phyloP scores from a whole-genome alignment of 768 basidiomycete genomes.

The Lactifluus pinguis region DNA sequence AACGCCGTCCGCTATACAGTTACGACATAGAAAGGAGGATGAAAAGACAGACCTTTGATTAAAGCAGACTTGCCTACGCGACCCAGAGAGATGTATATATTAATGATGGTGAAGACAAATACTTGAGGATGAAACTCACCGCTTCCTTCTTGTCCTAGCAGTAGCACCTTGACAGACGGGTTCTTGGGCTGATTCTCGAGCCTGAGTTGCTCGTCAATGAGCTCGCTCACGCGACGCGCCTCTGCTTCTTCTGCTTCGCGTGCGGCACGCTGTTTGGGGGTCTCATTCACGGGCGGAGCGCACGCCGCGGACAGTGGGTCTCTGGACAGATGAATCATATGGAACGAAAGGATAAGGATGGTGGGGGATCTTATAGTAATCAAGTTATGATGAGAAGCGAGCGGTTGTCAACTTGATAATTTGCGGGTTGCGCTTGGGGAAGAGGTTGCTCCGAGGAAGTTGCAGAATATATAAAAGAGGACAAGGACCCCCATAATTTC shows the following conservation, averaged over 20 bases:
- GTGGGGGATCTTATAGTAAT: no score
- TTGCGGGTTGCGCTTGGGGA: no score
- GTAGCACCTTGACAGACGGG: constrained; percentile 19
- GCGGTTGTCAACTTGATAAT: no score
- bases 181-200: constrained; percentile 6
- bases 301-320: neutral
- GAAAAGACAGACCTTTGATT: neutral
- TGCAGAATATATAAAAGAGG: no score
- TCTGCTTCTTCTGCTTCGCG: constrained; percentile 19
- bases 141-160: constrained; percentile 17
- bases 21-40: neutral
- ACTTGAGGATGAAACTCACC: neutral
- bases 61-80: neutral
- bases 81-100: no score
- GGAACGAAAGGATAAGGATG: constrained; percentile 24
- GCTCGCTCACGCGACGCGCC: constrained; percentile 20
- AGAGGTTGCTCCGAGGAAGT: no score
- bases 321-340: neutral
- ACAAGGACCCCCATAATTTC: no score
- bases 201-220: constrained; percentile 21
- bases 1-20: neutral
- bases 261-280: constrained; percentile 18
- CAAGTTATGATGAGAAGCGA: no score
- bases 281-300: constrained; percentile 4
- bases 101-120: no score